These are phyloP conservation scores for Ceratocystis huliohia DNA, from an alignment of 2,329 filamentous ascomycete species.

Conservation along the genomic window DNA sequence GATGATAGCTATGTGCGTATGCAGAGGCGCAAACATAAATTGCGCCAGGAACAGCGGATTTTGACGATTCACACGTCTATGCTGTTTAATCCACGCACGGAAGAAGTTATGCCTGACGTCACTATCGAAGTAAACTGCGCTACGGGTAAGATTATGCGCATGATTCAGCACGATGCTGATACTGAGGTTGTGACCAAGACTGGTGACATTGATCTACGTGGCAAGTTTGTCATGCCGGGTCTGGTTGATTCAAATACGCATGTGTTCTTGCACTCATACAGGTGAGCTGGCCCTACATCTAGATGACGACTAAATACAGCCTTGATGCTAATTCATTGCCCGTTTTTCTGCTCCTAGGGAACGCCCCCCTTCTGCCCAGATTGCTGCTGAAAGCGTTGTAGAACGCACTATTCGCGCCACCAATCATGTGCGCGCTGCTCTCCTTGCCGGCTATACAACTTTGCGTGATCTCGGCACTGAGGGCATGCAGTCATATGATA, in stretches of 20 bases:
- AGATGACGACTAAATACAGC: too few species aligned
- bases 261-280: slow-evolving; percentile 42
- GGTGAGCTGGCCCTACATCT: slow-evolving; percentile 24
- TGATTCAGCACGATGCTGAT: slow-evolving; percentile 26
- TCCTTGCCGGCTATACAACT: slow-evolving; percentile 46
- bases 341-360: slow-evolving; percentile 26
- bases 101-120: slow-evolving; percentile 31
- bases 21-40: slow-evolving; percentile 9
- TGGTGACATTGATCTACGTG: slow-evolving; percentile 41
- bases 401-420: slow-evolving; percentile 43
- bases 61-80: slow-evolving; percentile 34
- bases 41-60: slow-evolving; percentile 13
- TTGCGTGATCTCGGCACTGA: slow-evolving; percentile 46
- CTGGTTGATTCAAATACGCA: slow-evolving; percentile 45
- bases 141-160: slow-evolving; percentile 32
- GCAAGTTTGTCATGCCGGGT: slow-evolving; percentile 39
- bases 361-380: slow-evolving; percentile 34
- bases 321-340: neutral
- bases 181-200: slow-evolving; percentile 24
- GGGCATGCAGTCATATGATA: slow-evolving; percentile 37
- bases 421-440: slow-evolving; percentile 39
- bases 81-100: slow-evolving; percentile 36
- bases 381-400: slow-evolving; percentile 45
- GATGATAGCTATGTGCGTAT: slow-evolving; percentile 13
- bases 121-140: slow-evolving; percentile 32